Conservation (phyloP, 73 alveolate species). For the Halteria grandinella region DNA sequence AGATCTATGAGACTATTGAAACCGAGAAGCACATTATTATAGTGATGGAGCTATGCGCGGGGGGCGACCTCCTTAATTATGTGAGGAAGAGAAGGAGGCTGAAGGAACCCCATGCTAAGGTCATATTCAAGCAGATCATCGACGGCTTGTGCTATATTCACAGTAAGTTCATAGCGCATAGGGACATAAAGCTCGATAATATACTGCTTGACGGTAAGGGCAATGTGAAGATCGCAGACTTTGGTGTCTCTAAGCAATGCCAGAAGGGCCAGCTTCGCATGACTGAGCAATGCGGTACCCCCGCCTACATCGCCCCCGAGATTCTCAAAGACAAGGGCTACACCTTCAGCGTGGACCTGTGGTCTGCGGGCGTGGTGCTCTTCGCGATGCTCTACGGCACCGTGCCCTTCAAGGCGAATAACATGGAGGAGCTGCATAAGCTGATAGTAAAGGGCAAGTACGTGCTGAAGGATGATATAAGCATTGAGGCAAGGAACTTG, state of each 20-base stretch:
- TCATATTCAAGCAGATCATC: slow-evolving; percentile 86
- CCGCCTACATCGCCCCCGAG: slow-evolving; percentile 99
- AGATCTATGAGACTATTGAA: slow-evolving; percentile 91
- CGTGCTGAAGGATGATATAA: slow-evolving; percentile 73
- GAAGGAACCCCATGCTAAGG: slow-evolving; percentile 86
- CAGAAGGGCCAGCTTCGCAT: slow-evolving; percentile 84
- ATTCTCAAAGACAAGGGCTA: slow-evolving; percentile 95
- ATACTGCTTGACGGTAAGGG: slow-evolving; percentile 89
- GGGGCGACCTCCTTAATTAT: slow-evolving; percentile 92
- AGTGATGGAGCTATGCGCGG: slow-evolving; percentile 93
- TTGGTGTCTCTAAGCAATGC: slow-evolving; percentile 92
- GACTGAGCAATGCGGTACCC: slow-evolving; percentile 98
- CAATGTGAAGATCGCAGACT: slow-evolving; percentile 94
- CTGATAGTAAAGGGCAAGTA: slow-evolving; percentile 75
- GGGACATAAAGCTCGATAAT: slow-evolving; percentile 97
- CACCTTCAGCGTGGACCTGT: slow-evolving; percentile 94
- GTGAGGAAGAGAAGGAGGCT: slow-evolving; percentile 90
- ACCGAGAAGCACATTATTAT: slow-evolving; percentile 88
- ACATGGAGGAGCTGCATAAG: slow-evolving; percentile 89
- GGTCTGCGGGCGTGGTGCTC: slow-evolving; percentile 96
- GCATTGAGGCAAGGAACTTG: slow-evolving; percentile 76
- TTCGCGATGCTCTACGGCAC: slow-evolving; percentile 94
- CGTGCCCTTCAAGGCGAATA: slow-evolving; percentile 95
- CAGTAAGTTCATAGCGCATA: slow-evolving; percentile 86
- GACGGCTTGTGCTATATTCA: slow-evolving; percentile 88